A percentile compares a stretch with the other conserved stretches of the same genome.
Conservation (phyloP, 169 alveolate genomes). For the Eimeria necatrix region DNA sequence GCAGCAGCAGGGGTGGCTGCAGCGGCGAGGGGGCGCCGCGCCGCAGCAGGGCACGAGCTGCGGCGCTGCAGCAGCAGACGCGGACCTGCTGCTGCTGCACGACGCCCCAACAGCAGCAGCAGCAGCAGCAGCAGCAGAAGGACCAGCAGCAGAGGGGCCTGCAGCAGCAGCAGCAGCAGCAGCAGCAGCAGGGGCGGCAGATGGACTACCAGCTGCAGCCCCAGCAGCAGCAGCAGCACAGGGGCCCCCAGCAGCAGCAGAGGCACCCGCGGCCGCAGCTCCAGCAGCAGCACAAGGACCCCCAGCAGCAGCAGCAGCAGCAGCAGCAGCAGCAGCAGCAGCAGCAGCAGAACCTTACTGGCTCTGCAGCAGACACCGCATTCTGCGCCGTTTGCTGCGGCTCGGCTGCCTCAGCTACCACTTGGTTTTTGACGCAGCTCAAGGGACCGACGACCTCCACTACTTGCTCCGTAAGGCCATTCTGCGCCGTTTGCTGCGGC, state of each 20-base stretch:
- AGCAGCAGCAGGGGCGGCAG: conserved; percentile 46
- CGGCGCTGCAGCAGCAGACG: background rate
- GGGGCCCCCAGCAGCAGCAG: conserved; percentile 8
- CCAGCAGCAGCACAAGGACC: conserved; percentile 26
- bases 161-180: background rate
- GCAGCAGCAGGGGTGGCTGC: background rate
- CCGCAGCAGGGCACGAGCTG: conserved; percentile 10
- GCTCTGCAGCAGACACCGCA: background rate
- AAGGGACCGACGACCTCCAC: conserved; percentile 31
- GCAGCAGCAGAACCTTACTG: conserved; percentile 34
- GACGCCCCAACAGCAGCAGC: conserved; percentile 14
- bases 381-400: conserved; percentile 51
- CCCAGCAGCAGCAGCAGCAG: conserved; percentile 8
- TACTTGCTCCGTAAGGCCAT: conserved; percentile 65
- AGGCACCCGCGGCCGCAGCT: background rate
- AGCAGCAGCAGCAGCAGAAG: conserved; percentile 25
- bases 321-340: conserved; percentile 70
- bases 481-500: conserved; percentile 47
- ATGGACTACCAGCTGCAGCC: background rate
- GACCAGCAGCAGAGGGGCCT: background rate
- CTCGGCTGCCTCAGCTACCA: conserved; percentile 62
- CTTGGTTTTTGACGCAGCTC: conserved; percentile 77
- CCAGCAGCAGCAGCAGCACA: conserved; percentile 7
- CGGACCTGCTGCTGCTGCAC: background rate
- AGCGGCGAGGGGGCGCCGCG: background rate